Base-by-base conservation (phyloP, 108 stramenopile genomes). In the Pseudonitzschia pungens region DNA sequence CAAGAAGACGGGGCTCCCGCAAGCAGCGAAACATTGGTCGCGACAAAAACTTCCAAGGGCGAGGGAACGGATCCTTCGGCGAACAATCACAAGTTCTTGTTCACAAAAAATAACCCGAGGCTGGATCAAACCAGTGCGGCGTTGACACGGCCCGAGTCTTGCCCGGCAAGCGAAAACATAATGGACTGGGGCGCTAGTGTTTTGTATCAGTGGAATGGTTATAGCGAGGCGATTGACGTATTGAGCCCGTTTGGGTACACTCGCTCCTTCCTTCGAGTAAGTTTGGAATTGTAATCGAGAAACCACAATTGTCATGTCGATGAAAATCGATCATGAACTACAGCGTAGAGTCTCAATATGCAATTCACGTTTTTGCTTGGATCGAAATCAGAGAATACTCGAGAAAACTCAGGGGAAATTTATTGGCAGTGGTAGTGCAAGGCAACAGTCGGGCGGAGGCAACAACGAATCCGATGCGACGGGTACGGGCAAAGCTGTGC, bases 211-310 rank as follows among this genome's bases (percentile, higher is more conserved):
- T 94, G 93, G 93, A 74, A 78, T 43, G 87, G 90, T 12, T 89
- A 89, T 71, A 76, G 72, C 11, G 65, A 84, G 48, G 81, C 89
- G 15, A 72, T 77, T 58, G 88, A 91, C 45, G 86, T 94, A 12
- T 71, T 94, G 43, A 29, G 43, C 15, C 89, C 87, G 4, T 87
- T 94, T 83, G 93, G 93, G 10, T 94, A 83, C 65, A 52, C 86
- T 22, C 66, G 69, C 12, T 26, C 14, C 32, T 90, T 94, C 76
- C 69, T 94, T 15, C 32, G 77, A 59, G 66, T 77, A 67, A 65
- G 65, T 89, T 21, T 57, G 45, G 45, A 10, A 48, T 48, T 48
- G 1, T 1, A 8, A 14, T 48, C 45, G 3, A 48, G 45, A 6
- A 36, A 36, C 36, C 36, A 36, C 36, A 6, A 6, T n/a, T 43